Evolutionary conservation across 192 early-diverging fungal species (phyloP), one percentile per base, ranked within the genome.

Genomic region (Diversispora epigaea): DNA sequence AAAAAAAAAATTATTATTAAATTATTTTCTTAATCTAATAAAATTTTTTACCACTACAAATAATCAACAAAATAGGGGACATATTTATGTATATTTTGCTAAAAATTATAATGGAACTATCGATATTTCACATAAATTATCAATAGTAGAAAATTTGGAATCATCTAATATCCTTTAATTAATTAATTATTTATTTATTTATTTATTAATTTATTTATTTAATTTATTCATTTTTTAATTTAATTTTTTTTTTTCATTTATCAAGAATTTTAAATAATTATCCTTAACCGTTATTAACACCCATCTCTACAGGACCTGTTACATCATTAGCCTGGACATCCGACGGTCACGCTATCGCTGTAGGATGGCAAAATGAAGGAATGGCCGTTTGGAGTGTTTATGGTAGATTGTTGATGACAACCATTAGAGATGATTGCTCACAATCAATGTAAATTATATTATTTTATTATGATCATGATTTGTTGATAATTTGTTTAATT

Each of bases 341-440:
- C 11, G 89, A 93, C 76, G 91, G 92, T 50, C 86, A 86, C 69
- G 89, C 89, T 0, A 76, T 94, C n/a, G 91, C 91, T 10, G 88
- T 88, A 44, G 90, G 89, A 49, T 91, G 87, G 84, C 78, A 69
- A 21, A 69, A 80, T 68, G 88, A 88, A 43, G 91, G 93, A 12
- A 74, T 93, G 21, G 85, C 89, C 1, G 77, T 94, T 6, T 94
- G 93, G 93, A 94, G 91, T 80, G 88, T 89, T 6, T 94, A 88
- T 75, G 93, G 93, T 7, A 80, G 82, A 3, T 71, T 90, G 14
- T 68, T 92, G 8, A 86, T 88, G 60, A 81, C 83, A 55, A 86
- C 89, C 0, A 77, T 84, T 19, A 80, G 80, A 3, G 88, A 90
- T 68, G 86, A 89, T 63, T 68, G 76, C 14, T 76, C 77, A 55